phyloP scores from a whole-genome alignment of 306 rosid genomes.

The Ceratonia siliqua region DNA sequence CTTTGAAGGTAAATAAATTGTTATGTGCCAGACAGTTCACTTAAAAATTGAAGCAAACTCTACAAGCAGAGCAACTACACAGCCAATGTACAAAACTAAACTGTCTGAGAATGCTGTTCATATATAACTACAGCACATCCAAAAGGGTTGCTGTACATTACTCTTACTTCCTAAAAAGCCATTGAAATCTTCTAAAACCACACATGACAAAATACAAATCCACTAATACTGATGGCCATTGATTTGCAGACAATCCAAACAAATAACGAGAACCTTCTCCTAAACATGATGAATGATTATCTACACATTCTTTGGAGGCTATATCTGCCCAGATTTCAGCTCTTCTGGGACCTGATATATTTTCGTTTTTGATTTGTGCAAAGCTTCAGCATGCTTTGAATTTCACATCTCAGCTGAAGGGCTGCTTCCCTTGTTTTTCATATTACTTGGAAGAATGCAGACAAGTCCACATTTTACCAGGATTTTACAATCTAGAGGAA shows the following conservation, averaged over 20 bases:
- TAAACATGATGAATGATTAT: slow-evolving; percentile 24
- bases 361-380: neutral
- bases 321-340: slow-evolving; percentile 10
- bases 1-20: neutral
- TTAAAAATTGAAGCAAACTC: slow-evolving; percentile 37
- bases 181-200: slow-evolving; percentile 45
- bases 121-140: slow-evolving; percentile 39
- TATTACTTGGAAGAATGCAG: slow-evolving; percentile 13
- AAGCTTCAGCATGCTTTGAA: neutral
- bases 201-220: slow-evolving; percentile 40
- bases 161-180: slow-evolving; percentile 40
- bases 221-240: slow-evolving; percentile 26
- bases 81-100: slow-evolving; percentile 46
- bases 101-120: slow-evolving; percentile 34
- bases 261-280: slow-evolving; percentile 37
- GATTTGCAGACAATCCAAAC: slow-evolving; percentile 24
- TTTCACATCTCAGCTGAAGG: slow-evolving; percentile 7
- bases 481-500: slow-evolving; percentile 51
- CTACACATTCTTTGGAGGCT: neutral
- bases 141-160: slow-evolving; percentile 27
- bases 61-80: slow-evolving; percentile 29
- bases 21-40: neutral
- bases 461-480: slow-evolving; percentile 5
- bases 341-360: slow-evolving; percentile 10
- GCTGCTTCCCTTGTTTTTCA: slow-evolving; percentile 23